Evolutionary conservation across 2,329 filamentous ascomycete genomes (phyloP), one percentile per base, ranked within the genome.

Genomic region (Ophiostoma perfectum): DNA sequence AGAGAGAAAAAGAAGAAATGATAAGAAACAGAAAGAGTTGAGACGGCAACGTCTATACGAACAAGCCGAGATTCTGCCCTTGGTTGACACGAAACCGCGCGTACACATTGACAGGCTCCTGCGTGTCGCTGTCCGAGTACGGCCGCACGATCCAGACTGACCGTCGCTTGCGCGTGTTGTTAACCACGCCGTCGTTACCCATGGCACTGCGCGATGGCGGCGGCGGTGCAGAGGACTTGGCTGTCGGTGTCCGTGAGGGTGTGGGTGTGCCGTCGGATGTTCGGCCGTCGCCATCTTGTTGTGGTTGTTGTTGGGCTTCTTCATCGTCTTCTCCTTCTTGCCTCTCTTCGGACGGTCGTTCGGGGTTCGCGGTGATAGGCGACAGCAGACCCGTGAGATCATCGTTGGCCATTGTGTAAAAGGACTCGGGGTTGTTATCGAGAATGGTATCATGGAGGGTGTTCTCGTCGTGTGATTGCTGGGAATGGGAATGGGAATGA

Each of bases 111-210:
- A 75, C 74, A 65, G 58, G 71, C 68, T 64, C 69, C 0, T 65
- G 68, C 18, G 45, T 62, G 9, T 73, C 72, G 27, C 71, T 72
- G n/a, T 69, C 71, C 49, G 76, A 73, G 45, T 72, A 72, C 1
- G 75, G 72, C 38, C 74, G 72, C 18, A 77, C 75, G 7, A 77
- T 65, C 75, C 75, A 77, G 60, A 77, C 72, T 0, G 73, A 72
- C 16, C 75, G 71, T 16, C 68, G 69, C 65, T 74, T 75, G 42
- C 2, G 67, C 64, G 16, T 38, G 67, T 8, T 45, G 66, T 2
- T 38, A 63, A 14, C 27, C 45, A 64, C 47, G 45, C 41, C 66
- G 39, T 70, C 71, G 55, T 18, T 18, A 14, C 64, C 18, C 68
- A 65, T 41, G 7, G 49, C 49, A 45, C 52, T 36, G 38, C 49